Percentiles rank a stretch among this genome's conserved stretches.
Conservation (phyloP, 805 yeast species). For the Teunomyces kruisii region DNA sequence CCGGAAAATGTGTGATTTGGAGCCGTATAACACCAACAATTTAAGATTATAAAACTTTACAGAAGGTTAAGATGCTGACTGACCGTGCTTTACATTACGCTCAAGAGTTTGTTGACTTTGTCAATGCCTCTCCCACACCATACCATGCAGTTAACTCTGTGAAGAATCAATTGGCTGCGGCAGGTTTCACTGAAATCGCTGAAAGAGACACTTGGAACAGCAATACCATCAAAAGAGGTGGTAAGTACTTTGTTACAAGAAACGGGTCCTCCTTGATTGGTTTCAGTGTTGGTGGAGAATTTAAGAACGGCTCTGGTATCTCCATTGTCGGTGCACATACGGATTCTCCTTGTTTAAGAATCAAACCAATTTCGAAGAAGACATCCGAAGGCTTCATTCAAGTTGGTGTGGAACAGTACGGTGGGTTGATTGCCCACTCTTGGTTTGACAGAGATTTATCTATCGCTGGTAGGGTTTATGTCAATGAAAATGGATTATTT, state of each 20-base stretch:
- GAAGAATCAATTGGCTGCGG: constrained; percentile 49
- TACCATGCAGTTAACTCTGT: constrained; percentile 83
- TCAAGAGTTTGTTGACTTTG: constrained; percentile 68
- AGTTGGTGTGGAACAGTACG: constrained; percentile 91
- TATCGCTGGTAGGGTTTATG: constrained; percentile 88
- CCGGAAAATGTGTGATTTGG: not conserved
- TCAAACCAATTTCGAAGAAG: constrained; percentile 82
- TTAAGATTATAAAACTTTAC: not conserved
- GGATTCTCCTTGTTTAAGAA: constrained; percentile 85
- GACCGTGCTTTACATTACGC: constrained; percentile 35
- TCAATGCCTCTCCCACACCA: constrained; percentile 88
- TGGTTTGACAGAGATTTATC: constrained; percentile 96
- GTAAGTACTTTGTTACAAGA: constrained; percentile 83
- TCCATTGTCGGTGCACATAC: constrained; percentile 96
- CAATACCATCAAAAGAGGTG: constrained; percentile 41
- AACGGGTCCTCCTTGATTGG: constrained; percentile 89
- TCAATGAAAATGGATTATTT: constrained; percentile 48
- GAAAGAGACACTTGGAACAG: constrained; percentile 71
- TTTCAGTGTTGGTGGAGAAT: constrained; percentile 73
- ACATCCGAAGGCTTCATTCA: constrained; percentile 75
- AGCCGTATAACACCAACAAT: not conserved
- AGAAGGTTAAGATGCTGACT: constrained; percentile 1
- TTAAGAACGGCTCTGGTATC: constrained; percentile 76
- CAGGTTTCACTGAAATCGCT: constrained; percentile 72
- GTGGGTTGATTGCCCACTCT: constrained; percentile 95